These are phyloP conservation scores for Xanthoparmelia taractica DNA, from an alignment of 495 filamentous ascomycete genomes.

Conservation along the genomic window DNA sequence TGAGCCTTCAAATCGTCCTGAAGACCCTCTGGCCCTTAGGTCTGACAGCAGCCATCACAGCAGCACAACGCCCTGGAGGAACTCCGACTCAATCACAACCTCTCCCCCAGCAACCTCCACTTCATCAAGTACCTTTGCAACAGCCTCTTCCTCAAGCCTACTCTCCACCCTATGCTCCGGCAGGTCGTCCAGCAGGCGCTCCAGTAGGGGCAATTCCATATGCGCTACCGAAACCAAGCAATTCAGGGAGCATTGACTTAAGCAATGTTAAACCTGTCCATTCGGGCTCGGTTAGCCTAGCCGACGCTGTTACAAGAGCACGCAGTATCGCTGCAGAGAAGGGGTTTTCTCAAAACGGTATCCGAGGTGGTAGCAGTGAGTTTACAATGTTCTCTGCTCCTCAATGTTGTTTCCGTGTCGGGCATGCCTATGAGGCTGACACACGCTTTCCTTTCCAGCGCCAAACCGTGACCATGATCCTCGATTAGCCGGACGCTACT, in stretches of 20 bases:
- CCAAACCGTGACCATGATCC: constrained; percentile 34
- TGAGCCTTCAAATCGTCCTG: background rate
- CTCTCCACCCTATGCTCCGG: constrained; percentile 26
- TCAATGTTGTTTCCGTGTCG: background rate
- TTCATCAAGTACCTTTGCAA: constrained; percentile 17
- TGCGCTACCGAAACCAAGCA: constrained; percentile 55
- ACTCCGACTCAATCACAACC: constrained; percentile 37
- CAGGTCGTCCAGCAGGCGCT: constrained; percentile 37
- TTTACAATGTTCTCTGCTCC: constrained; percentile 12
- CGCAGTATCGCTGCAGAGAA: constrained; percentile 64
- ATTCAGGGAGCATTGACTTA: constrained; percentile 63
- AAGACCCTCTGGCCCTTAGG: background rate
- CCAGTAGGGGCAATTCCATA: constrained; percentile 33
- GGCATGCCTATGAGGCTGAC: constrained; percentile 1
- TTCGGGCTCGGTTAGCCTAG: constrained; percentile 64
- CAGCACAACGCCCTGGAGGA: constrained; percentile 11
- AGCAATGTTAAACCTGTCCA: constrained; percentile 65
- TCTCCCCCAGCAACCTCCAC: constrained; percentile 31
- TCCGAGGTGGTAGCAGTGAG: constrained; percentile 29
- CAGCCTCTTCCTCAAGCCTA: constrained; percentile 31
- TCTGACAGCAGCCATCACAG: background rate
- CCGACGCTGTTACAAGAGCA: constrained; percentile 66
- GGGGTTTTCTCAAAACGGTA: constrained; percentile 44
- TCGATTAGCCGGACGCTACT: constrained; percentile 39
- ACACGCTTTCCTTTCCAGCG: constrained; percentile 18